Conservation (phyloP, 2,329 filamentous ascomycete species). For the Allantophomopsis lycopodina region DNA sequence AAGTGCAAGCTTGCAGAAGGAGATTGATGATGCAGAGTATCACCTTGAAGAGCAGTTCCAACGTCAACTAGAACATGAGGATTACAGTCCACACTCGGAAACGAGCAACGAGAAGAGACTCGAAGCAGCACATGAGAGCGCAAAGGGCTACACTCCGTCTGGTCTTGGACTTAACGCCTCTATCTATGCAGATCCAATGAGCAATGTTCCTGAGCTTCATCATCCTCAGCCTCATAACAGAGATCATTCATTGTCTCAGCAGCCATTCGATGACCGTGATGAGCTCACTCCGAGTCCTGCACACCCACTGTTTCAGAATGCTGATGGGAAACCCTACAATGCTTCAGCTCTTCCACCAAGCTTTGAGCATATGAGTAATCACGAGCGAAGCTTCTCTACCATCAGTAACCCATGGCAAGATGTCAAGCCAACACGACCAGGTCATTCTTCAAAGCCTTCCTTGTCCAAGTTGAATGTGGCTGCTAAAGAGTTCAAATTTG, state of each 20-base stretch:
- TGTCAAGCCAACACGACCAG: constrained; percentile 28
- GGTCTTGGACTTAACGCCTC: constrained; percentile 12
- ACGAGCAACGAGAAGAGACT: constrained; percentile 4
- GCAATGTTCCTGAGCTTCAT: constrained; percentile 45
- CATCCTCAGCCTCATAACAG: constrained; percentile 64
- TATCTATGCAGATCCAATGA: constrained; percentile 31
- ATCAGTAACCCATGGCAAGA: constrained; percentile 52
- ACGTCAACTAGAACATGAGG: constrained; percentile 65
- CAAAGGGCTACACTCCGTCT: constrained; percentile 4
- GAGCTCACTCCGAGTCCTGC: constrained; percentile 21
- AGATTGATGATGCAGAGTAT: constrained; percentile 77
- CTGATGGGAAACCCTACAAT: neutral
- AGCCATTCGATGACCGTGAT: constrained; percentile 44
- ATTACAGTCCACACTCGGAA: constrained; percentile 50
- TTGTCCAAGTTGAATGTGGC: constrained; percentile 75
- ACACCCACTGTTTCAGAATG: constrained; percentile 5
- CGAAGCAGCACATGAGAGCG: constrained; percentile 8
- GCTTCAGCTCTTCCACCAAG: neutral
- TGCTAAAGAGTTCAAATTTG: constrained; percentile 80
- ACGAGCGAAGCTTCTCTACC: constrained; percentile 40
- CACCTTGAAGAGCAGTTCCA: constrained; percentile 70
- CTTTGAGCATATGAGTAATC: constrained; percentile 20
- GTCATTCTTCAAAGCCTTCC: constrained; percentile 56
- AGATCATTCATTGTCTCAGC: constrained; percentile 57
- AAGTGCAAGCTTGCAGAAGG: constrained; percentile 66